Conservation (phyloP, 495 filamentous ascomycete species). For the Aspergillus ostianus region DNA sequence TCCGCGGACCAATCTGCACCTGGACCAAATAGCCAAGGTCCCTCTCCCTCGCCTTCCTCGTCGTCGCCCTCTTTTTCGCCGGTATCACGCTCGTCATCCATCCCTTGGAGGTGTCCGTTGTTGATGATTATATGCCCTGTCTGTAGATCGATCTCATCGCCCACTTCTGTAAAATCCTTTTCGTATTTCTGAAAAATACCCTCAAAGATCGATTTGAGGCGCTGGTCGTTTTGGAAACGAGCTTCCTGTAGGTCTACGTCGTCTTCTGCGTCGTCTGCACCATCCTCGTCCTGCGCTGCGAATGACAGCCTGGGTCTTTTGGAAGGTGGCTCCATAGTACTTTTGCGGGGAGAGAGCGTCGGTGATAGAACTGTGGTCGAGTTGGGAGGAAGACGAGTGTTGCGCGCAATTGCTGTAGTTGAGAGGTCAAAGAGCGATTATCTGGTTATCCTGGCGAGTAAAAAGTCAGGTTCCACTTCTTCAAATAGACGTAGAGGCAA, state of each 20-base stretch:
- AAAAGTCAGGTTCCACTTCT: neutral
- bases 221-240: slow-evolving; percentile 58
- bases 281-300: slow-evolving; percentile 17
- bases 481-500: neutral
- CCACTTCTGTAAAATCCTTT: slow-evolving; percentile 74
- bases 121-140: slow-evolving; percentile 80
- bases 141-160: slow-evolving; percentile 75
- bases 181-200: slow-evolving; percentile 85
- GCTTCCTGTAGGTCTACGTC: slow-evolving; percentile 52
- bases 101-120: slow-evolving; percentile 73
- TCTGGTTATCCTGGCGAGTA: neutral
- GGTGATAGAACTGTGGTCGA: neutral
- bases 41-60: neutral
- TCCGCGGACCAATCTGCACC: slow-evolving; percentile 1
- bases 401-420: neutral
- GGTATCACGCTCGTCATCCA: slow-evolving; percentile 52
- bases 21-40: slow-evolving; percentile 15
- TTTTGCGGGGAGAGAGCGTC: neutral
- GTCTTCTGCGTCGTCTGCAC: slow-evolving; percentile 23
- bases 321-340: slow-evolving; percentile 52
- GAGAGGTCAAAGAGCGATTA: neutral
- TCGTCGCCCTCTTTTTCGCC: slow-evolving; percentile 23
- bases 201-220: slow-evolving; percentile 79
- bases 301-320: slow-evolving; percentile 57
- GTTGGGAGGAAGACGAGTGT: neutral